Base-by-base conservation (phyloP, 306 rosid species). In the Trifolium pratense region DNA sequence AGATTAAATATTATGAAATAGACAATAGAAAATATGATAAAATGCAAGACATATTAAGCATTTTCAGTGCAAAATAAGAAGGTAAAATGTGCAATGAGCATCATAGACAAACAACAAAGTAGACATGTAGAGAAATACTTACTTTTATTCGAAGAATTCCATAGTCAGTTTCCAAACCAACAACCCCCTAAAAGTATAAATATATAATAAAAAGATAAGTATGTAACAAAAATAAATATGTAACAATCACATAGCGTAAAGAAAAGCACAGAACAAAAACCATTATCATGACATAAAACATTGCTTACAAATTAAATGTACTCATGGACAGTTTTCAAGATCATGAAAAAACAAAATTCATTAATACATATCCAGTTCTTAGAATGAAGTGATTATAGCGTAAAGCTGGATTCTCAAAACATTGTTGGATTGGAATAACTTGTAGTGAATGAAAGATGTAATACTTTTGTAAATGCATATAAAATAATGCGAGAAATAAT, bases 71-170 rank as follows among this genome's bases (percentile, higher is more conserved):
- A 70, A 49, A 58, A 40, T 65, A 75, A 31, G 62, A 70, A 48
- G 36, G 13, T 13, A 42, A 64, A 23, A 5, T 26, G 52, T 25
- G 37, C 7, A 42, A 66, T 49, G 66, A 65, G 69, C 73, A 63
- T 57, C 55, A 14, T 25, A 61, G 62, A 77, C 57, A 58, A 56
- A 75, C 4, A 46, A 49, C 57, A 66, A 2, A 56, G 3, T 7
- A 46, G 36, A 52, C 25, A 62, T 32, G 78, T 14, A 63, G n/a
- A 68, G 55, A 86, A 49, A 51, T 23, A 71, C 88, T 84, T 82
- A 89, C 98, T 84, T 85, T 77, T 61, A 89, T 68, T 66, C 81
- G 96, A 73, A 93, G 85, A 80, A 71, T 82, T 81, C 96, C 97
- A 10, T 87, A 55, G 78, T 87, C 85, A 36, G 97, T 90, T 80